Evolutionary conservation across 345 rosid species (phyloP), one percentile per base, ranked within the genome.

Genomic region (Adansonia digitata): DNA sequence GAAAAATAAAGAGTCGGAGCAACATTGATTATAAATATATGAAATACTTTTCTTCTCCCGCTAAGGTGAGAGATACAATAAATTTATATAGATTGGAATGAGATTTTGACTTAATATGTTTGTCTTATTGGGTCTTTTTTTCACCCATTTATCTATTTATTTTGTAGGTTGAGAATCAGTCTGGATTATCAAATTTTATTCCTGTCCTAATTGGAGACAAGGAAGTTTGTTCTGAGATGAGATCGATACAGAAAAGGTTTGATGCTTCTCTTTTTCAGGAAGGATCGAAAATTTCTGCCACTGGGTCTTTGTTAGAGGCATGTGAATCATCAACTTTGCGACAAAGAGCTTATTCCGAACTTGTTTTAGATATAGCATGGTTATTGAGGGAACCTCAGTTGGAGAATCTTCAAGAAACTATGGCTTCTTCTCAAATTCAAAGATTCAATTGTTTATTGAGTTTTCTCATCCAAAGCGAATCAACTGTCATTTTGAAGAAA

Each of bases 151-250:
- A 64, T 14, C 17, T 29, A 15, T 11, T 2, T 53, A 55, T 73
- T 78, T 53, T 80, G 86, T 78, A 94, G 98, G 96, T 93, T 57
- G 98, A 94, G 80, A 92, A 88, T 79, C 90, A 88, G 78, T 88
- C 89, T 69, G 98, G 98, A 63, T 75, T 94, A 52, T 94, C 98
- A 39, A 94, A 93, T 84, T 91, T 91, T 78, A 86, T 94, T 77
- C 98, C 98, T 57, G 72, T 94, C 35, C 81, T 94, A 17, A 81
- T 94, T 40, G 94, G 91, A 42, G 88, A 93, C 80, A 70, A 74
- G 80, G 87, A 88, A 72, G 85, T 83, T 71, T 94, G 98, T 74
- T 85, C 84, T 10, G 98, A 94, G 84, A 89, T 94, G 87, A 81
- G 78, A 80, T 75, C 56, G 53, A 81, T 94, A 76, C 94, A 88